Evolutionary conservation across 352 stramenopile genomes (phyloP).

Genomic region (Bremia lactucae): DNA sequence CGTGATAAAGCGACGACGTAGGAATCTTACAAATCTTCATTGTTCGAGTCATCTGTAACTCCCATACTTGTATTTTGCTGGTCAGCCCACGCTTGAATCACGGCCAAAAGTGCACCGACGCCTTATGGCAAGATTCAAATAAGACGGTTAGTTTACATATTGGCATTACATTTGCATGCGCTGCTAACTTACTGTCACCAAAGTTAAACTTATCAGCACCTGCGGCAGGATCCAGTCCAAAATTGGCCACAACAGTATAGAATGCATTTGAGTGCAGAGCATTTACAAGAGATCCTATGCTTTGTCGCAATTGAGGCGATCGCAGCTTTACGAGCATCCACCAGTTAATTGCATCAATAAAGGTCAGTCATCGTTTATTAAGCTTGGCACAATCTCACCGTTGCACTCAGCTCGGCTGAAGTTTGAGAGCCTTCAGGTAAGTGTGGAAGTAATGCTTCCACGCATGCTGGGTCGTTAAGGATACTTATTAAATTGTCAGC

Average conservation of each 20-base stretch:
- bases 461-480: slow-evolving; percentile 46
- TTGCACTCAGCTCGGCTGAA: slow-evolving; percentile 57
- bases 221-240: slow-evolving; percentile 71
- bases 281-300: slow-evolving; percentile 70
- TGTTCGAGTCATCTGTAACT: slow-evolving; percentile 9
- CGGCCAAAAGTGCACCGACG: slow-evolving; percentile 64
- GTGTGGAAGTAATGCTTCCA: slow-evolving; percentile 51
- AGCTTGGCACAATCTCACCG: slow-evolving; percentile 19
- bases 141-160: slow-evolving; percentile 1
- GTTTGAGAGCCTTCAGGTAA: slow-evolving; percentile 78
- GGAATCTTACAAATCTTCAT: too few relatives aligned
- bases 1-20: too few relatives aligned
- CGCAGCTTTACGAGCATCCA: slow-evolving; percentile 27
- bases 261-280: slow-evolving; percentile 86
- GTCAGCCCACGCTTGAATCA: slow-evolving; percentile 69
- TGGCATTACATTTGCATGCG: not conserved
- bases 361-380: too few relatives aligned
- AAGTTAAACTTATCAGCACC: slow-evolving; percentile 70
- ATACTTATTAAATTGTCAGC: slow-evolving; percentile 45
- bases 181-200: slow-evolving; percentile 54
- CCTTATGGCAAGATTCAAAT: slow-evolving; percentile 19
- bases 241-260: slow-evolving; percentile 85
- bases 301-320: slow-evolving; percentile 84
- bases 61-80: slow-evolving; percentile 40
- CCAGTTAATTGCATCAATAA: too few relatives aligned